These are phyloP conservation scores for Kodamaea kakaduensis DNA, from an alignment of 805 yeast genomes.

Conservation along the genomic window DNA sequence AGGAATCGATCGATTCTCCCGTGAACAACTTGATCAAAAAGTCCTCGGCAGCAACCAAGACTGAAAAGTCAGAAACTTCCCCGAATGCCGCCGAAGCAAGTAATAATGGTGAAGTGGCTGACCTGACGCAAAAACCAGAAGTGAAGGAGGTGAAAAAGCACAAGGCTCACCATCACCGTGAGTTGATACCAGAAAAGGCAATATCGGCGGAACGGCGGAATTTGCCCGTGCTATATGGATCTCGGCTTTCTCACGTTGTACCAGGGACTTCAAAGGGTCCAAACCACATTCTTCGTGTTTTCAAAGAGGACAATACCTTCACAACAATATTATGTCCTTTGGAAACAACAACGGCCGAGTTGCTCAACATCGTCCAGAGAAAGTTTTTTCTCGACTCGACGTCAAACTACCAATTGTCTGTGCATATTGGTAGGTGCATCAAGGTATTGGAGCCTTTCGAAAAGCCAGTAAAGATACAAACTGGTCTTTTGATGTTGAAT, in stretches of 20 bases:
- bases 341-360: constrained; percentile 71
- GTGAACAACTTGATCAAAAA: constrained; percentile 2
- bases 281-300: constrained; percentile 61
- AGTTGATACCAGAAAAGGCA: neutral
- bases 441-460: constrained; percentile 71
- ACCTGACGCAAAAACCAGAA: too few species aligned
- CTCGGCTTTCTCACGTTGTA: constrained; percentile 19
- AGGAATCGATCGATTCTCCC: constrained; percentile 2
- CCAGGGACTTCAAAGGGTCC: constrained; percentile 22
- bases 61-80: neutral
- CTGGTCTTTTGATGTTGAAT: constrained; percentile 63
- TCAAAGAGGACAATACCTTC: constrained; percentile 78
- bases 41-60: too few species aligned
- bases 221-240: constrained; percentile 35
- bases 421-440: constrained; percentile 71
- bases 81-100: neutral
- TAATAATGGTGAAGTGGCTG: too few species aligned
- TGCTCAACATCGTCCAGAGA: constrained; percentile 65
- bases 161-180: neutral
- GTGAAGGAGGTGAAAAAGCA: too few species aligned
- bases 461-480: constrained; percentile 72
- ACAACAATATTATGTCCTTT: constrained; percentile 78
- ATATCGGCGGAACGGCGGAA: constrained; percentile 2
- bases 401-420: constrained; percentile 70
- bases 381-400: constrained; percentile 70